A percentile compares a stretch with the other conserved stretches of the same genome.
Evolutionary conservation across 139 green algal species (phyloP).

Genomic region (Zygnema circumcarinatum): DNA sequence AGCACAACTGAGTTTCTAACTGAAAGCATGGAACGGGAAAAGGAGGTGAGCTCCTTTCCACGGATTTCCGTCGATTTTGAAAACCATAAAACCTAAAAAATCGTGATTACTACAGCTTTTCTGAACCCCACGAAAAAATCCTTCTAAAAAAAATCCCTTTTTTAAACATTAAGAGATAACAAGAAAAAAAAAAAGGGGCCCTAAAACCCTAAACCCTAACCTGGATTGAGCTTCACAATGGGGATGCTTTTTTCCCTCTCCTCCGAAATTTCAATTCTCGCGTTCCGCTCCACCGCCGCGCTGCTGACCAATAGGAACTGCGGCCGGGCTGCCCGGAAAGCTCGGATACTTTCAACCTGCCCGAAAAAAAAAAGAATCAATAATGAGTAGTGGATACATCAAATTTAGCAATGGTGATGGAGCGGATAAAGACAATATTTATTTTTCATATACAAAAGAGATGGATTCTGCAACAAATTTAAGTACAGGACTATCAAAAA

Average conservation of each 20-base stretch:
- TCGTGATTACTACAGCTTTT: too few relatives aligned
- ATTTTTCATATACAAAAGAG: not conserved
- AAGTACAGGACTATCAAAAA: not conserved
- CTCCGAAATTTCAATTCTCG: constrained; percentile 73
- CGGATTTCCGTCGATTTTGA: too few relatives aligned
- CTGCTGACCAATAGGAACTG: constrained; percentile 73
- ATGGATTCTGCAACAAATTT: not conserved
- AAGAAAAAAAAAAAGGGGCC: too few relatives aligned
- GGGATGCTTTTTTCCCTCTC: constrained; percentile 82
- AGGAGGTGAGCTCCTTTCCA: not conserved
- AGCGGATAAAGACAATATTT: not conserved
- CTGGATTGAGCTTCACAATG: constrained; percentile 81
- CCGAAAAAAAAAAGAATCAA: not conserved
- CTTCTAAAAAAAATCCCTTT: too few relatives aligned
- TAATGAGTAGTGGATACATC: not conserved
- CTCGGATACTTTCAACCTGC: constrained; percentile 49
- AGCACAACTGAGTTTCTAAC: not conserved
- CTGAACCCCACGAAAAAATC: too few relatives aligned
- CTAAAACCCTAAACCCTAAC: too few relatives aligned
- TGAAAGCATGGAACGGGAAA: not conserved
- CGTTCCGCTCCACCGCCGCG: constrained; percentile 81
- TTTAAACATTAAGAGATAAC: too few relatives aligned
- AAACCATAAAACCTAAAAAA: too few relatives aligned
- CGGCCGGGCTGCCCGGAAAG: constrained; percentile 28
- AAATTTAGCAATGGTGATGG: not conserved